A percentile compares a stretch with the other conserved stretches of the same genome.
These are phyloP conservation scores for Fraxinus nigra DNA, from an alignment of 305 asterid genomes.

Conservation along the genomic window DNA sequence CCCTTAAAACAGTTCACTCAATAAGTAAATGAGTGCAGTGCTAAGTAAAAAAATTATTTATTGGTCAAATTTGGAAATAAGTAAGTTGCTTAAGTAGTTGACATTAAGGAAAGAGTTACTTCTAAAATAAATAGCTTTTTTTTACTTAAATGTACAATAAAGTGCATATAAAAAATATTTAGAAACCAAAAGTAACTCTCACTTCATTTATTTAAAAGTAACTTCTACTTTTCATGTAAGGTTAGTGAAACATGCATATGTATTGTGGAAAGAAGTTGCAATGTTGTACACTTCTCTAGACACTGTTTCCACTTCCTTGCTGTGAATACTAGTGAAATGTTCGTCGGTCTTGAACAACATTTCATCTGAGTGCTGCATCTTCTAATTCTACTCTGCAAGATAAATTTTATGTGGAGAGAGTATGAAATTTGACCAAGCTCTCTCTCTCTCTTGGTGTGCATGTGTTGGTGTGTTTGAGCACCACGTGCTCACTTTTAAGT, in stretches of 20 bases:
- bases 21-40: background rate
- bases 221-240: background rate
- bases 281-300: background rate
- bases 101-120: background rate
- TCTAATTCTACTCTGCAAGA: background rate
- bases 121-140: background rate
- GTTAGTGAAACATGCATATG: background rate
- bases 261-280: background rate
- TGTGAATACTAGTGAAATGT: background rate
- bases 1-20: background rate
- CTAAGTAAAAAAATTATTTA: background rate
- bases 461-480: background rate
- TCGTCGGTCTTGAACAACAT: background rate
- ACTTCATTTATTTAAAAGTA: background rate
- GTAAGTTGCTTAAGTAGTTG: background rate
- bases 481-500: background rate
- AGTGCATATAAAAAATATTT: background rate
- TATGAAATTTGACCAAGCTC: background rate
- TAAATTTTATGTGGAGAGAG: background rate
- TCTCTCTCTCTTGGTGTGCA: background rate
- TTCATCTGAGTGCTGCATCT: background rate
- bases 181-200: background rate
- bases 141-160: background rate
- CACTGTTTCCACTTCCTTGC: background rate
- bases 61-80: background rate